Evolutionary conservation across 768 basidiomycete species (phyloP).

Genomic region (Amyloporia xantha): DNA sequence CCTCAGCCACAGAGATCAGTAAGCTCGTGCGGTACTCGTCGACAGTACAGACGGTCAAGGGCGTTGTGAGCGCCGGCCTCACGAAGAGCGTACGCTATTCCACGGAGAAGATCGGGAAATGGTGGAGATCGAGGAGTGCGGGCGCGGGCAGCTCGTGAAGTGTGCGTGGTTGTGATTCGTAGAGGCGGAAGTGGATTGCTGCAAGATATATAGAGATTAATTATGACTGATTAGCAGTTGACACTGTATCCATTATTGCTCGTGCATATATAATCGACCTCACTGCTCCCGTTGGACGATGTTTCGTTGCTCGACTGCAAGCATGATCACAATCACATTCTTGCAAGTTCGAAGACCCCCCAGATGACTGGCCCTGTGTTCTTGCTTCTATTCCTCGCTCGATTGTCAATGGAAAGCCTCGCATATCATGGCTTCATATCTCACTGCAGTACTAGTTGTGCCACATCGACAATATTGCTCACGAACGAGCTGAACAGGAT

Average conservation of each 20-base stretch:
- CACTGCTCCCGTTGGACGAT: neutral
- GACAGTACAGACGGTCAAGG: constrained; percentile 79
- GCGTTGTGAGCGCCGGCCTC: constrained; percentile 75
- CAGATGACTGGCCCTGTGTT: too few relatives aligned
- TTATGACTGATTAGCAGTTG: neutral
- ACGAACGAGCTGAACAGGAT: too few relatives aligned
- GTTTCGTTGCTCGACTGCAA: neutral
- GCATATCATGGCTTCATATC: too few relatives aligned
- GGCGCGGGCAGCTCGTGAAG: constrained; percentile 2
- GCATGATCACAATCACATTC: too few relatives aligned
- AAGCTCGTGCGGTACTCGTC: constrained; percentile 80
- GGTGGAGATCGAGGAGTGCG: constrained; percentile 43
- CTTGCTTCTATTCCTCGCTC: too few relatives aligned
- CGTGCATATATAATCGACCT: neutral
- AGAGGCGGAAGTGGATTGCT: neutral
- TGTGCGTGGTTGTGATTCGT: neutral
- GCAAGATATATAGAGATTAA: neutral
- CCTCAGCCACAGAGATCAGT: constrained; percentile 52
- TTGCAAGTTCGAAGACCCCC: too few relatives aligned
- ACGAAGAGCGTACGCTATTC: constrained; percentile 74
- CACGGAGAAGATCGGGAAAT: constrained; percentile 76
- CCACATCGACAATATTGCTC: too few relatives aligned
- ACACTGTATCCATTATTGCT: constrained; percentile 4
- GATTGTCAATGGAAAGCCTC: too few relatives aligned
- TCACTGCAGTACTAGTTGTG: too few relatives aligned